Conservation (phyloP, 2,329 filamentous ascomycete species). For the Fusarium sp. region DNA sequence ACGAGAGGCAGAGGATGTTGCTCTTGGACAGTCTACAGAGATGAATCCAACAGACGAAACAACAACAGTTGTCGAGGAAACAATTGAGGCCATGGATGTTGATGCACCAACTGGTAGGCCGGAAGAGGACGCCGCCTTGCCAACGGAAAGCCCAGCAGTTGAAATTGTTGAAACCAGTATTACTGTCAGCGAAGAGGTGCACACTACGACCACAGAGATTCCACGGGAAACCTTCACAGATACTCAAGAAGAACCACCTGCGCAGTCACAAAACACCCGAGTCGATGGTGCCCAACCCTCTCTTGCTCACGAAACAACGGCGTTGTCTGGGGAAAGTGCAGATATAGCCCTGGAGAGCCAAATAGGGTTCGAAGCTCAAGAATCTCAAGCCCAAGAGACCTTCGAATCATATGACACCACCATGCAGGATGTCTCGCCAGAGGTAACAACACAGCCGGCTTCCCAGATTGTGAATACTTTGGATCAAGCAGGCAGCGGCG, state of each 20-base stretch:
- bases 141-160: neutral
- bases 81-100: conserved; percentile 39
- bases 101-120: conserved; percentile 16
- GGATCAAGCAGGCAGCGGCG: conserved; percentile 2
- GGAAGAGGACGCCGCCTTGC: neutral
- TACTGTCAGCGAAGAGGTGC: conserved; percentile 13
- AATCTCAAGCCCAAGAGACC: conserved; percentile 5
- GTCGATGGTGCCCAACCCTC: conserved; percentile 14
- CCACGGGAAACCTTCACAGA: neutral
- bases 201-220: conserved; percentile 9
- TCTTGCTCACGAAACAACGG: conserved; percentile 1
- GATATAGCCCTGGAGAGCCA: neutral
- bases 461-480: neutral
- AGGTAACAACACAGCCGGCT: neutral
- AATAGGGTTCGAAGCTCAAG: conserved; percentile 1
- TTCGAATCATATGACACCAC: conserved; percentile 27
- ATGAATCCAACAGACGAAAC: neutral
- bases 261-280: conserved; percentile 13
- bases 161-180: conserved; percentile 21
- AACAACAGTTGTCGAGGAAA: neutral
- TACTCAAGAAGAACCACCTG: conserved; percentile 5
- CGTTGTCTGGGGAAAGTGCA: neutral
- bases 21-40: neutral
- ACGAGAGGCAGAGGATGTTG: neutral
- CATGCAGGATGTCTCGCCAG: conserved; percentile 25